These are phyloP conservation scores for Acer yangbiense DNA, from an alignment of 345 rosid species.

Conservation along the genomic window DNA sequence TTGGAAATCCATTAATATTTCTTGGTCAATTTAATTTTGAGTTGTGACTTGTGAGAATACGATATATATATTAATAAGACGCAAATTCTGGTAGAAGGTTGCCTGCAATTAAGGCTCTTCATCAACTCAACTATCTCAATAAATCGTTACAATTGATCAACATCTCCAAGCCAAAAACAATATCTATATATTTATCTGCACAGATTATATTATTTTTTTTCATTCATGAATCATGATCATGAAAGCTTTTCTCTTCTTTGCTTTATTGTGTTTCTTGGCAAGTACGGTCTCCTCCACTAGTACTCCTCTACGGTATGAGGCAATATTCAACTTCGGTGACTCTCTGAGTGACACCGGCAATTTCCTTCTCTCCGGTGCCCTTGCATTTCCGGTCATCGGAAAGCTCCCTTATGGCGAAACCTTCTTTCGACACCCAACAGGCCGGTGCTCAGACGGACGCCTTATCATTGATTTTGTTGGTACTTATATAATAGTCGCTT, in stretches of 20 bases:
- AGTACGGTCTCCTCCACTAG: conserved; percentile 28
- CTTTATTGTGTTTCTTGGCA: conserved; percentile 5
- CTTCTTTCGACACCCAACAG: conserved; percentile 58
- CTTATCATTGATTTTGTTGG: conserved; percentile 75
- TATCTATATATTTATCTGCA: too few species aligned
- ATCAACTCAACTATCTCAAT: neutral
- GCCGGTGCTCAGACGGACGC: conserved; percentile 75
- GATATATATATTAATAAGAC: neutral
- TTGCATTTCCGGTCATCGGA: conserved; percentile 48
- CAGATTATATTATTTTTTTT: too few species aligned
- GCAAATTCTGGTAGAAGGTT: conserved; percentile 10
- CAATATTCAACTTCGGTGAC: conserved; percentile 79
- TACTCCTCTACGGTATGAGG: conserved; percentile 44
- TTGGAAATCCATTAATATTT: too few species aligned
- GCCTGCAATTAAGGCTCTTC: neutral
- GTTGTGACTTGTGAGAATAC: neutral
- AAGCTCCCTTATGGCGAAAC: conserved; percentile 65
- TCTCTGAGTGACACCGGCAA: conserved; percentile 83
- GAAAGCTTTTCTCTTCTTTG: conserved; percentile 1
- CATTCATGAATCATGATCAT: conserved; percentile 1
- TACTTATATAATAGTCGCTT: conserved; percentile 15
- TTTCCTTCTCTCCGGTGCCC: conserved; percentile 54
- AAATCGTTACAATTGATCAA: neutral
- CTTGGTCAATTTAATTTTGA: neutral
- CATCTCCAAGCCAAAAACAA: neutral